phyloP scores from a whole-genome alignment of 2,329 filamentous ascomycete species.

The Trichoderma sp. region DNA sequence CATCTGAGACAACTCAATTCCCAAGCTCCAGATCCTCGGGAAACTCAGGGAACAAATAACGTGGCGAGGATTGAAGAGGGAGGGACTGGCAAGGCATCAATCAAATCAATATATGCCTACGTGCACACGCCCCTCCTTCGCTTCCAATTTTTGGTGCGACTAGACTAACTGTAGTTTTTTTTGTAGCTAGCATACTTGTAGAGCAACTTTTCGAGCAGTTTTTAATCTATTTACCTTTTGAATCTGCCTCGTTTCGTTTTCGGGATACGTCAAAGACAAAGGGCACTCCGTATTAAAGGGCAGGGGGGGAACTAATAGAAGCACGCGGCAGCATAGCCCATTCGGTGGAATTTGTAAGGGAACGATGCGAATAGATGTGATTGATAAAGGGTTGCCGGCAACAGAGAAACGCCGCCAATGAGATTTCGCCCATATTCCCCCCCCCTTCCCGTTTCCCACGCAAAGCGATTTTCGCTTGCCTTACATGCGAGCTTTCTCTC shows the following conservation, averaged over 20 bases:
- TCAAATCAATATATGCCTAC: neutral
- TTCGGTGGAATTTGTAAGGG: neutral
- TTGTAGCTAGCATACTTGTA: neutral
- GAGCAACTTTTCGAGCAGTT: neutral
- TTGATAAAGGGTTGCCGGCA: neutral
- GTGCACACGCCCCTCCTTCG: neutral
- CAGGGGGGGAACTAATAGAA: neutral
- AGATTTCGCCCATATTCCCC: neutral
- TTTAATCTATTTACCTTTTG: constrained; percentile 13
- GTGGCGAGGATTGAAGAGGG: neutral
- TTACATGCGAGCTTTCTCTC: neutral
- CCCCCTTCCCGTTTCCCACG: neutral
- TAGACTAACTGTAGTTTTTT: neutral
- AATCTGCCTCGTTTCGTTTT: neutral
- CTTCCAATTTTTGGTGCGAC: neutral
- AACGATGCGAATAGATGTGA: neutral
- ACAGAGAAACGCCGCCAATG: constrained; percentile 19
- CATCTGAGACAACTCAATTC: constrained; percentile 15
- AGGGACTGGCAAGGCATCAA: neutral
- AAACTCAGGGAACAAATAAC: constrained; percentile 5
- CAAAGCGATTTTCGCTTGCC: too few species aligned
- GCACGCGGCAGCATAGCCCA: neutral
- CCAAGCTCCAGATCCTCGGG: constrained; percentile 21
- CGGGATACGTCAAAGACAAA: neutral
- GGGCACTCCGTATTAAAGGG: neutral